phyloP scores from a whole-genome alignment of 495 filamentous ascomycete species.

The Pyrenula aspistea region DNA sequence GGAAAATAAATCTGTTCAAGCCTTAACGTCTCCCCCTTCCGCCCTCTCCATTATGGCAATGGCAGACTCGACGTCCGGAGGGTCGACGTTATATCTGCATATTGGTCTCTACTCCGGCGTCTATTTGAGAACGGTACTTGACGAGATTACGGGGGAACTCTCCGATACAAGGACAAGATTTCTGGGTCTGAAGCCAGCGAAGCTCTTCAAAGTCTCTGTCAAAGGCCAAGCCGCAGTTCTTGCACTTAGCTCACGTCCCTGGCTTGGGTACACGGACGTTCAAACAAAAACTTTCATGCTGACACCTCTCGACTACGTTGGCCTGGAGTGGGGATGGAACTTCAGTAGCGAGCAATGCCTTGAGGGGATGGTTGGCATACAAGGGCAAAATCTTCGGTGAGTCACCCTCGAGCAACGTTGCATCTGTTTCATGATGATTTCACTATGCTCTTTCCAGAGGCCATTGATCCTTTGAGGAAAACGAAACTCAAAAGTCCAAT shows the following conservation, averaged over 20 bases:
- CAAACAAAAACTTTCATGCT: slow-evolving; percentile 78
- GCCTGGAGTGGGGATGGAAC: slow-evolving; percentile 89
- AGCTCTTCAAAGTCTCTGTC: slow-evolving; percentile 75
- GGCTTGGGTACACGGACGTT: slow-evolving; percentile 82
- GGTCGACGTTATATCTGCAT: slow-evolving; percentile 79
- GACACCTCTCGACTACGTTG: slow-evolving; percentile 76
- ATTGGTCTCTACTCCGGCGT: slow-evolving; percentile 93
- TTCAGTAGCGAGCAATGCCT: slow-evolving; percentile 88
- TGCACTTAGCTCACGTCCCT: slow-evolving; percentile 79
- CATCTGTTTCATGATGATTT: slow-evolving; percentile 52
- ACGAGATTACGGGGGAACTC: slow-evolving; percentile 87
- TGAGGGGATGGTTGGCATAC: slow-evolving; percentile 93
- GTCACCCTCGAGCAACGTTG: slow-evolving; percentile 17
- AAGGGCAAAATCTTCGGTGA: slow-evolving; percentile 79
- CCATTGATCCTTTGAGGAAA: slow-evolving; percentile 36
- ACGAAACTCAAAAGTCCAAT: slow-evolving; percentile 49
- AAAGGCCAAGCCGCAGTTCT: slow-evolving; percentile 79
- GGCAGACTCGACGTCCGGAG: slow-evolving; percentile 72
- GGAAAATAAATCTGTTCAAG: slow-evolving; percentile 87
- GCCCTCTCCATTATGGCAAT: slow-evolving; percentile 88
- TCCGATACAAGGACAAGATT: slow-evolving; percentile 91
- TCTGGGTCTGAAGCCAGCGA: slow-evolving; percentile 76
- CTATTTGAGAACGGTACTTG: slow-evolving; percentile 85
- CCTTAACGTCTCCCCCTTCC: slow-evolving; percentile 78
- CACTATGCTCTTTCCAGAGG: slow-evolving; percentile 33